Percentiles rank a stretch among this genome's conserved stretches.
Evolutionary conservation across 2,329 filamentous ascomycete species (phyloP).

Genomic region (Hypocrella siamensis): DNA sequence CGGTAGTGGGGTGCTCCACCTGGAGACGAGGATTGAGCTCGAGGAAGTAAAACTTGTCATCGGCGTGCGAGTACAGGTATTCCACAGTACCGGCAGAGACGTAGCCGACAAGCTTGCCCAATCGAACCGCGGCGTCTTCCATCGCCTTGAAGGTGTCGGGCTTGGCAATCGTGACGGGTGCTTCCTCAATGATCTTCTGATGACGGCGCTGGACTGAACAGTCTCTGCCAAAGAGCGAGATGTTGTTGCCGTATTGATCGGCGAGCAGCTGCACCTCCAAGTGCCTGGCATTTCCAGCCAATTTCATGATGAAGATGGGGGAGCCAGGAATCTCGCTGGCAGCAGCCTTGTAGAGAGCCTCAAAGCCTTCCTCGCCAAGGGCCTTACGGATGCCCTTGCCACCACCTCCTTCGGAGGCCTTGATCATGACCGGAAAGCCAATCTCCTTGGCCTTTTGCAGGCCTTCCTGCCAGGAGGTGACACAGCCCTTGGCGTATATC

Average conservation of each 20-base stretch:
- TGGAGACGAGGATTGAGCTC: slow-evolving; percentile 98
- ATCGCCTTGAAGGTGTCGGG: slow-evolving; percentile 80
- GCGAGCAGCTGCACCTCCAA: slow-evolving; percentile 94
- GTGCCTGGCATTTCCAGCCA: slow-evolving; percentile 90
- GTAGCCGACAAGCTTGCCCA: slow-evolving; percentile 90
- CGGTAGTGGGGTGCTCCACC: slow-evolving; percentile 97
- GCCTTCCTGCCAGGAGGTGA: slow-evolving; percentile 78
- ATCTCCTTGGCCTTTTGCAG: slow-evolving; percentile 75
- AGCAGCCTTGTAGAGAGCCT: slow-evolving; percentile 81
- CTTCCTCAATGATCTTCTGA: slow-evolving; percentile 99
- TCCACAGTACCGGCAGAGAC: slow-evolving; percentile 98
- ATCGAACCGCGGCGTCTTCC: slow-evolving; percentile 90
- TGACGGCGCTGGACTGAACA: slow-evolving; percentile 96
- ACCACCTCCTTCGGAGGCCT: slow-evolving; percentile 98
- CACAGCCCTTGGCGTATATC: slow-evolving; percentile 81
- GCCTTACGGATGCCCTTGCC: slow-evolving; percentile 99
- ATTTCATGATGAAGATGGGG: slow-evolving; percentile 99
- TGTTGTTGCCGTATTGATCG: slow-evolving; percentile 99
- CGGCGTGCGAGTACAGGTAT: slow-evolving; percentile 93
- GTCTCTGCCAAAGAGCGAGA: slow-evolving; percentile 95
- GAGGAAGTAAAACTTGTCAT: slow-evolving; percentile 99
- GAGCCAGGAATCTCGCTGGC: slow-evolving; percentile 96
- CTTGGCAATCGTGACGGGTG: slow-evolving; percentile 91
- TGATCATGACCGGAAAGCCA: slow-evolving; percentile 98
- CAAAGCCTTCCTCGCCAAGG: slow-evolving; percentile 68